Evolutionary conservation across 1,139 yeast species (phyloP), one percentile per base, ranked within the genome.

Genomic region (Saccharomyces hybrid): DNA sequence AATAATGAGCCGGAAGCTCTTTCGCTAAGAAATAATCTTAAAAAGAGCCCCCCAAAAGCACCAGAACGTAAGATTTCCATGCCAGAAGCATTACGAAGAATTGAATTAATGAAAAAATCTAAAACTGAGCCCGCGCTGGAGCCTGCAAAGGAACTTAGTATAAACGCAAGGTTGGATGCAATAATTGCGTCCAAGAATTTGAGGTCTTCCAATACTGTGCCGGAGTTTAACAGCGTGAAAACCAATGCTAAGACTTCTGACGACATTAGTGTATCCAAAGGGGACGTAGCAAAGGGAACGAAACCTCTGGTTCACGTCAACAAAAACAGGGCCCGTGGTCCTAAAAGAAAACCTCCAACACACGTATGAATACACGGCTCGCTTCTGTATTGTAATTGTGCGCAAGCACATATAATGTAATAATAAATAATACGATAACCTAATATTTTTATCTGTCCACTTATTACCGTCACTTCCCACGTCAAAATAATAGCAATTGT

Each of bases 291-390:
- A 11, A 38, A 19, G n/a, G 46, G n/a, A 50, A 32, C 27, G n/a
- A 46, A 24, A 16, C 54, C 57, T 53, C 71, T 86, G 56, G 73
- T 72, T 0, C 95, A 87, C 64, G 72, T 80, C 9, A 86, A 79
- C 49, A 87, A 86, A 66, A 62, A 72, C 0, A 75, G 96, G 58
- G 73, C 90, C 3, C 82, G 78, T 62, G 96, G 96, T 0, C 96
- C 96, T 2, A 84, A 79, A 66, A 75, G 96, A 64, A 77, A 86
- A 59, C 76, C 83, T 42, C 95, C 95, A 8, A 60, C 58, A 14
- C 54, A 54, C 28, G n/a, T 61, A 34, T 44, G 19, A 11, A 21
- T n/a, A 24, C 16, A 5, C 16, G n/a, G 31, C 11, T 11, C 11
- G 5, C n/a, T 24, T 16, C 44, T 11, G 44, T 38, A 19, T 16